Evolutionary conservation across 768 basidiomycete species (phyloP), one percentile per base, ranked within the genome.

Genomic region (Postia placenta): DNA sequence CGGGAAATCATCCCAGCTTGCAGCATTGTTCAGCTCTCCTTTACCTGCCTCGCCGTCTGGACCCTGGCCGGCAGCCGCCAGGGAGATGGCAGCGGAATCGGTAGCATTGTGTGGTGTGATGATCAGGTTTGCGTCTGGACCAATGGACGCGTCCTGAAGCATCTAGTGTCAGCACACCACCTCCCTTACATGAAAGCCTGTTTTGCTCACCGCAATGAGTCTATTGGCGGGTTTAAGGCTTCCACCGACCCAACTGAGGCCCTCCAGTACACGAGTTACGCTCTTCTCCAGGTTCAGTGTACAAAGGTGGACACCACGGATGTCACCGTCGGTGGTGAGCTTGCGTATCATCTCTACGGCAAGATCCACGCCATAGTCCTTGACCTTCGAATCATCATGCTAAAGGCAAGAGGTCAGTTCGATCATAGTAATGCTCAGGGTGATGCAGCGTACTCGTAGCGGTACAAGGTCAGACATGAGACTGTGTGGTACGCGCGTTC

Each of bases 241-340:
- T 19, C 69, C 63, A 27, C 69, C 52, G 40, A 78, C 74, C 92
- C 93, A 95, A 37, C 76, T 72, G 19, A 99, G 76, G 22, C 66
- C 72, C 59, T 95, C 92, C 43, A 98, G 69, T 7, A 97, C 81
- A 12, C 83, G 79, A 47, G 86, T 84, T 2, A 98, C 86, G 57
- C 92, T 95, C 72, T 92, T 95, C 64, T 99, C 96, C 9, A 99
- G 80, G 67, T 99, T 99, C 51, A 99, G 75, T 1, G 96, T 99
- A 64, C 92, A 98, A 60, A 99, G 85, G 65, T 98, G 93, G 39
- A 98, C 78, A 0, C 92, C 93, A 6, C 73, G 67, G 30, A 91
- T 70, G 19, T 72, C 72, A 12, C 80, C 80, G 51, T 78, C 74
- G 19, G 54, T 64, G 12, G 74, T 81, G 25, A 86, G 69, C 40